These are phyloP conservation scores for Serendipita sp. DNA, from an alignment of 768 basidiomycete species.

Conservation along the genomic window DNA sequence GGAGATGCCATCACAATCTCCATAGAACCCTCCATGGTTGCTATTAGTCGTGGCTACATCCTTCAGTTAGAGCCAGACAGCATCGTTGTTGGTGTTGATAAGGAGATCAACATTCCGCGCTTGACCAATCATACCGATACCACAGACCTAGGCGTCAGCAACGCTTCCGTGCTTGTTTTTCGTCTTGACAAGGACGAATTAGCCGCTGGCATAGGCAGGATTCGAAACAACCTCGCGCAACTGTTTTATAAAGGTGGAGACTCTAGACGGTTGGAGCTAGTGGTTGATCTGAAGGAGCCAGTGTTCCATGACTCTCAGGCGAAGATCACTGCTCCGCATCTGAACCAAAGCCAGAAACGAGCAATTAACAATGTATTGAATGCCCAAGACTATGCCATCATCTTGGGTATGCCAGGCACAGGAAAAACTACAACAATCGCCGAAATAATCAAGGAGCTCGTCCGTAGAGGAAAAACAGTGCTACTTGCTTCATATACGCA, in stretches of 20 bases:
- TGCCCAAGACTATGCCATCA: slow-evolving; percentile 78
- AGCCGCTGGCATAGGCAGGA: slow-evolving; percentile 66
- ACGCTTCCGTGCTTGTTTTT: slow-evolving; percentile 31
- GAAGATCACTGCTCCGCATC: slow-evolving; percentile 15
- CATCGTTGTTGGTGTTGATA: slow-evolving; percentile 72
- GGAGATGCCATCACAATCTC: slow-evolving; percentile 82
- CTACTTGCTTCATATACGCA: slow-evolving; percentile 89
- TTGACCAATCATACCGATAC: slow-evolving; percentile 24
- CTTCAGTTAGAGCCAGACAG: slow-evolving; percentile 45
- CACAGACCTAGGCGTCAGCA: background rate
- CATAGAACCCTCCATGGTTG: slow-evolving; percentile 72
- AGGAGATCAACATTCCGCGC: slow-evolving; percentile 39
- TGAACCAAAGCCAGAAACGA: slow-evolving; percentile 56
- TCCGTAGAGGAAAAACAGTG: slow-evolving; percentile 69
- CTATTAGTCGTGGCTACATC: slow-evolving; percentile 72
- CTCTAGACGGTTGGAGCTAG: slow-evolving; percentile 42
- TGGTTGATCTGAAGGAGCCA: slow-evolving; percentile 70
- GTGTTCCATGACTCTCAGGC: slow-evolving; percentile 31
- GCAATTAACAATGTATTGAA: slow-evolving; percentile 62
- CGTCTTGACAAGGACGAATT: slow-evolving; percentile 92
- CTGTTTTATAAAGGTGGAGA: slow-evolving; percentile 75
- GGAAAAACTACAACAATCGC: slow-evolving; percentile 95
- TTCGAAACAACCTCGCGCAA: slow-evolving; percentile 80
- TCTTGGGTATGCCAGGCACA: slow-evolving; percentile 97
- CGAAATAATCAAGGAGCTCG: slow-evolving; percentile 66